Base-by-base conservation (phyloP, 139 green algal species). In the Micromonas commoda region DNA sequence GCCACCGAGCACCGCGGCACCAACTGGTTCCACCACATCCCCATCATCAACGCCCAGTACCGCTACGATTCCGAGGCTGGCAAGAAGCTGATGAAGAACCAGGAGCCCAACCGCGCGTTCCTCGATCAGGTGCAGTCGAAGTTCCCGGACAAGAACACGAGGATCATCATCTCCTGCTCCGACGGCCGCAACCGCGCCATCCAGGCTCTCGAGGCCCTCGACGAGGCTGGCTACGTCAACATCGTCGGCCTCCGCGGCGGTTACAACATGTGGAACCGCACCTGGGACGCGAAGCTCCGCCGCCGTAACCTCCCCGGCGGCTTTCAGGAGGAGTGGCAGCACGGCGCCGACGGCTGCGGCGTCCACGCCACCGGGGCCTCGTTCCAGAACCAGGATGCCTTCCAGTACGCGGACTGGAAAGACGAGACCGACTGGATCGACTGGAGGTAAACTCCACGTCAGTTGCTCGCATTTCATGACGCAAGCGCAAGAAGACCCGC, bases 191-290 rank as follows among this genome's bases (percentile, higher is more conserved):
- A 83, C 37, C 71, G 79, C 71, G 63, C 79, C 3, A 82, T 83
- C 32, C 79, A 83, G 61, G 73, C 71, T 24, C 76, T 83, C 31
- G 77, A 77, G 51, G 28, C 71, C 21, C 32, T 83, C 23, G 79
- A 83, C 74, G 73, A 77, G 35, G 64, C 35, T 33, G 79, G 79
- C 23, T 83, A 83, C 73, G 82, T 69, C 23, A 82, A 82, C 35
- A 77, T 83, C 65, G 74, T 77, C 64, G 79, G 79, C 52, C 72
- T 83, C 73, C 34, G 76, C 3, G 79, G 79, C 35, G 79, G 79
- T 5, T 82, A 71, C 73, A 83, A 79, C 79, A 69, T 71, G 66
- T 82, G 78, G 78, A 73, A 79, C 71, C 52, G 53, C 57, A 28
- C 61, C 2, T 82, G 60, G 26, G 75, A 80, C 32, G 21, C 29